Evolutionary conservation across 1,139 yeast species (phyloP).

Genomic region (Suhomyces chickasaworum): DNA sequence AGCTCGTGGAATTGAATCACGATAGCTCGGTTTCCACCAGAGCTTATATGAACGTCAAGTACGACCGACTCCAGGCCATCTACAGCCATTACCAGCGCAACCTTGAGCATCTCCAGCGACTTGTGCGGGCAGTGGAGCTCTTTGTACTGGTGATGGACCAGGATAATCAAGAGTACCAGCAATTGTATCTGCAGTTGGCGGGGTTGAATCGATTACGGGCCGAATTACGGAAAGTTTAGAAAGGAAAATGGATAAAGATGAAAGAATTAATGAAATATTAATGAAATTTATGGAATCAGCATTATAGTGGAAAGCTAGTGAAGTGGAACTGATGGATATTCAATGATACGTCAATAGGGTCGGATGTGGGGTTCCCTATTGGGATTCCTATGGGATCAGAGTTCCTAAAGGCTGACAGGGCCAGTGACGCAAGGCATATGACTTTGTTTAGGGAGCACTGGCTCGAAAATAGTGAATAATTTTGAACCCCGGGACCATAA

Average conservation of each 20-base stretch:
- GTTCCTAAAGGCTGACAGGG: neutral
- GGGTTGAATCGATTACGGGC: constrained; percentile 8
- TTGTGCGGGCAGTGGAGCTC: constrained; percentile 10
- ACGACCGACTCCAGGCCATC: constrained; percentile 11
- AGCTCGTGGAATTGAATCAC: constrained; percentile 17
- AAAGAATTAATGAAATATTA: too few relatives aligned
- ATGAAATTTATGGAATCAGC: too few relatives aligned
- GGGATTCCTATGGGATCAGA: neutral
- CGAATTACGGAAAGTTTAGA: neutral
- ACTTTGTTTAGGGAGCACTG: neutral
- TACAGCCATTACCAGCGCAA: constrained; percentile 15
- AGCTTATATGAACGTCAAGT: constrained; percentile 22
- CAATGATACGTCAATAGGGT: too few relatives aligned
- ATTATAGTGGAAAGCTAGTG: too few relatives aligned
- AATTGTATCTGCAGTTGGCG: constrained; percentile 16
- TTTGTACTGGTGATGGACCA: constrained; percentile 11
- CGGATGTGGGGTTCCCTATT: too few relatives aligned
- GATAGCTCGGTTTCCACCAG: constrained; percentile 3
- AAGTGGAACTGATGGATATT: too few relatives aligned
- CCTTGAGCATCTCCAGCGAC: constrained; percentile 13
- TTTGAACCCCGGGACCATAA: too few relatives aligned
- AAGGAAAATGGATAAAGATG: too few relatives aligned
- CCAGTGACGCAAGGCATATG: neutral
- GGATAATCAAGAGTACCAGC: constrained; percentile 8
- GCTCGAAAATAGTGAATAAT: too few relatives aligned